Base-by-base conservation (phyloP, 1,139 yeast species). In the Blastobotrys petasosporus region DNA sequence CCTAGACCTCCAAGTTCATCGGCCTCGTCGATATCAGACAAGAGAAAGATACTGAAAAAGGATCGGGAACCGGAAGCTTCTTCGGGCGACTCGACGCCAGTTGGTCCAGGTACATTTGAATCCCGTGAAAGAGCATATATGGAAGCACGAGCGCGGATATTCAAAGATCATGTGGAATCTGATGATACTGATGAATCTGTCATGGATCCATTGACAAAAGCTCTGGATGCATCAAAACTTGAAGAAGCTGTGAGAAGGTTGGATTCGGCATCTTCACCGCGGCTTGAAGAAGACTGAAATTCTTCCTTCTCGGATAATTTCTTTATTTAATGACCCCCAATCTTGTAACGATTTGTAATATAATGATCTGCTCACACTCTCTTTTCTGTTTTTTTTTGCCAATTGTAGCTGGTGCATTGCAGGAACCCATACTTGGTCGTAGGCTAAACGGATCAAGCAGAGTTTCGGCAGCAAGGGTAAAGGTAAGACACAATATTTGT, bases 131-230 rank as follows among this genome's bases (percentile, higher is more conserved):
- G 71, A 9, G 62, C 69, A 17, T 74, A 74, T 54, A 67, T 66
- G 54, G 67, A 66, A 53, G 69, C 74, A 9, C 60, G 79, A 39
- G 75, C 73, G 29, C 63, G 74, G 44, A 75, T 75, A 9, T 74
- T 75, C 56, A 66, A 66, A 20, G 63, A 49, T 16, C 51, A 51
- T 33, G 50, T 29, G 2, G 64, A 63, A 2, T 20, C 25, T 20
- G 25, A 20, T 4, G 25, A 20, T 20, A 4, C 25, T 20, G 25
- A 20, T 20, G 25, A 20, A 4, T 20, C 25, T 4, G 25, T 4
- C 7, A 20, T 20, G 4, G 25, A 20, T 20, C 7, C 25, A 20
- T 20, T 20, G 7, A 7, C 25, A 20, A 20, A 20, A 7, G 25
- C 25, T 20, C 6, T 20, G 4, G 25, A 20, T 7, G 25, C 25